A percentile compares a stretch with the other conserved stretches of the same genome.
Conservation (phyloP, 2,329 filamentous ascomycete genomes). For the Xylogone sp. region DNA sequence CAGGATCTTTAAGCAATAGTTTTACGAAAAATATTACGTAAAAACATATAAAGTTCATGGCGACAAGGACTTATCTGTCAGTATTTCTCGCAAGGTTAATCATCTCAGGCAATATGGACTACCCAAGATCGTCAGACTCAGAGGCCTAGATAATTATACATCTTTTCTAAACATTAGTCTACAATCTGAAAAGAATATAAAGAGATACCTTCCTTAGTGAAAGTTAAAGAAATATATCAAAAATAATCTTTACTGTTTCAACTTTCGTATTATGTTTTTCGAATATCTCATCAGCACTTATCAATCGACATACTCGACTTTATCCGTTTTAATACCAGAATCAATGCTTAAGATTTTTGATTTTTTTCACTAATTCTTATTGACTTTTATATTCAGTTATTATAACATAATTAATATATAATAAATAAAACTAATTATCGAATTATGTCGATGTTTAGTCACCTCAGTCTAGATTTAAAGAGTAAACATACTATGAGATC, state of each 20-base stretch:
- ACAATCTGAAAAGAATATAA: conserved; percentile 33
- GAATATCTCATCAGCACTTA: conserved; percentile 41
- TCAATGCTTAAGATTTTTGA: background rate
- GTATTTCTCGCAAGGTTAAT: conserved; percentile 80
- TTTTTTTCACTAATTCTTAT: background rate
- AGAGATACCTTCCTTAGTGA: conserved; percentile 23
- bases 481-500: too few species aligned
- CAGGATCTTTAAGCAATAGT: conserved; percentile 92
- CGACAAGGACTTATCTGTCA: conserved; percentile 78
- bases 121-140: too few species aligned
- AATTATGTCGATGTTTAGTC: background rate
- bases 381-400: too few species aligned
- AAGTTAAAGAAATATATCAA: conserved; percentile 22
- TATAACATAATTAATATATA: background rate
- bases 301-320: background rate
- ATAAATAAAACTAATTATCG: background rate
- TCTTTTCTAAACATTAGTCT: conserved; percentile 45
- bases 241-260: conserved; percentile 27
- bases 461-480: too few species aligned
- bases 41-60: conserved; percentile 92
- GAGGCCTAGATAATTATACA: conserved; percentile 36
- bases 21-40: conserved; percentile 94
- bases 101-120: conserved; percentile 54
- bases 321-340: background rate
- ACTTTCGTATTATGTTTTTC: conserved; percentile 29